These are phyloP conservation scores for Candida mesenterica DNA, from an alignment of 1,139 yeast genomes.

Conservation along the genomic window DNA sequence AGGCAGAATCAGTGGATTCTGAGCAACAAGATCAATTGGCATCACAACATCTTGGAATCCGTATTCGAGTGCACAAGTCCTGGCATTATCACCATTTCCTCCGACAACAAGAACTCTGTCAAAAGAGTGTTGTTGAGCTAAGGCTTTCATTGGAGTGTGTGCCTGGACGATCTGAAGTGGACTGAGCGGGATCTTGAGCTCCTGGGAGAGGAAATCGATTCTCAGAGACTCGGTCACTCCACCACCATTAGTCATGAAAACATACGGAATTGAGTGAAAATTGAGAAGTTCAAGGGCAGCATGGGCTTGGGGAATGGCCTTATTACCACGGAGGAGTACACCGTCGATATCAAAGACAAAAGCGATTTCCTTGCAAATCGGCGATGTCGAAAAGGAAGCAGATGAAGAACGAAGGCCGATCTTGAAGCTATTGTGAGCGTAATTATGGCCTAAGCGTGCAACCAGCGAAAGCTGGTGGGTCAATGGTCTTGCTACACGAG, in stretches of 20 bases:
- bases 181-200: slow-evolving; percentile 49
- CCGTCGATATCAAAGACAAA: slow-evolving; percentile 76
- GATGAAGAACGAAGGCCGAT: no score
- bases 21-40: slow-evolving; percentile 67
- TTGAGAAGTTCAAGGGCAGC: slow-evolving; percentile 62
- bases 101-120: slow-evolving; percentile 79
- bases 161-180: slow-evolving; percentile 78
- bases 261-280: slow-evolving; percentile 65
- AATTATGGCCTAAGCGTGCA: no score
- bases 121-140: slow-evolving; percentile 45
- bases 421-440: no score
- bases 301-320: slow-evolving; percentile 66
- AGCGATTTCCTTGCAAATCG: no score
- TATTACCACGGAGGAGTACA: slow-evolving; percentile 77
- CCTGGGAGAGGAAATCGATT: slow-evolving; percentile 53
- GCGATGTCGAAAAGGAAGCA: no score
- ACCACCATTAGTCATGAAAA: slow-evolving; percentile 90
- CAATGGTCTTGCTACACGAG: no score
- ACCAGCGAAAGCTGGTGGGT: no score
- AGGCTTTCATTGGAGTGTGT: slow-evolving; percentile 82
- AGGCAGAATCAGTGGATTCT: slow-evolving; percentile 66
- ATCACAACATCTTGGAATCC: slow-evolving; percentile 81
- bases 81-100: slow-evolving; percentile 67
- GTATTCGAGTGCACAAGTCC: slow-evolving; percentile 70
- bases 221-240: slow-evolving; percentile 71